A percentile compares a stretch with the other conserved stretches of the same genome.
phyloP scores from a whole-genome alignment of 225 moss, liverwort and hornwort genomes.

The Sphagnum tenellum region DNA sequence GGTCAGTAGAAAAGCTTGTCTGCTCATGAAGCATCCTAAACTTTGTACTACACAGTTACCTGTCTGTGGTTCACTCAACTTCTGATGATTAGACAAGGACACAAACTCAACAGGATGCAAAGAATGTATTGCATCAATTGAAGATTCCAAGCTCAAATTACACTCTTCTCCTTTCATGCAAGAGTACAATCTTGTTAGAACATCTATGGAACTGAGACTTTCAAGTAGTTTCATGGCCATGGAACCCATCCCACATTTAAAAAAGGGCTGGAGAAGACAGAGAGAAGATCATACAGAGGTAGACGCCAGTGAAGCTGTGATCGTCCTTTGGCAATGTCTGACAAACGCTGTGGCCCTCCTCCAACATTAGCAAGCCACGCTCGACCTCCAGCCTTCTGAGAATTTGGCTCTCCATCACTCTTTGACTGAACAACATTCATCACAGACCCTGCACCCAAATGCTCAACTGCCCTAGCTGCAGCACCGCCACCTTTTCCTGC shows the following conservation, averaged over 20 bases:
- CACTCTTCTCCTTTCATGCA: too few relatives aligned
- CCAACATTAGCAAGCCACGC: slow-evolving; percentile 61
- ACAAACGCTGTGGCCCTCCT: slow-evolving; percentile 64
- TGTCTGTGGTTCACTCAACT: too few relatives aligned
- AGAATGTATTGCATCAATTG: too few relatives aligned
- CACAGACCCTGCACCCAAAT: slow-evolving; percentile 29
- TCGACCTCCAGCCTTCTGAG: slow-evolving; percentile 23
- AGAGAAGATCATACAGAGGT: slow-evolving; percentile 39
- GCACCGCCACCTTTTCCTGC: slow-evolving; percentile 79
- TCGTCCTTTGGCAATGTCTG: slow-evolving; percentile 62
- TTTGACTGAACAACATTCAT: slow-evolving; percentile 13
- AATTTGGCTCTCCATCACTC: neutral
- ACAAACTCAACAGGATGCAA: too few relatives aligned
- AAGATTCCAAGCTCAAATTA: too few relatives aligned
- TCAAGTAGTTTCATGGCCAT: neutral
- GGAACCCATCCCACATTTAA: neutral
- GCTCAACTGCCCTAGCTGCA: slow-evolving; percentile 91
- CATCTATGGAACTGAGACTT: neutral
- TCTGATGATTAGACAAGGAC: too few relatives aligned
- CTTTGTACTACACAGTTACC: too few relatives aligned
- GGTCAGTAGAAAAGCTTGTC: too few relatives aligned
- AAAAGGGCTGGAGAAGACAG: neutral
- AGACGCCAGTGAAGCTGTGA: slow-evolving; percentile 82
- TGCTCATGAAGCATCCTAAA: too few relatives aligned
- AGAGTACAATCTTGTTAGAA: too few relatives aligned